phyloP scores from a whole-genome alignment of 345 rosid species.

The Tarenaya hassleriana region DNA sequence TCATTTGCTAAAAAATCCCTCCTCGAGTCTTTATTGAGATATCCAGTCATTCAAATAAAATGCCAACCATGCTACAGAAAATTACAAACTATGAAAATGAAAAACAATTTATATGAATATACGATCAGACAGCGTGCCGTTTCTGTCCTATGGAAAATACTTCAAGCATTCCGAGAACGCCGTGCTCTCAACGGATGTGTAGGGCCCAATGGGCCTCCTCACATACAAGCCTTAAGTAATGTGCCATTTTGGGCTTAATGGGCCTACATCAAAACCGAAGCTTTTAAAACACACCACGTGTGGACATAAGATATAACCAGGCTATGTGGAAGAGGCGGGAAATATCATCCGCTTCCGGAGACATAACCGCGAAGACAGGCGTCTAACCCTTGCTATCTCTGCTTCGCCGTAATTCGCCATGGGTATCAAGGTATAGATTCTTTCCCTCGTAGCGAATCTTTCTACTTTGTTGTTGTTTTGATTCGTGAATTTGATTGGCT shows the following conservation, averaged over 20 bases:
- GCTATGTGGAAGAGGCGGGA: constrained; percentile 23
- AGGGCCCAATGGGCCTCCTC: no score
- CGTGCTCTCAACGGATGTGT: no score
- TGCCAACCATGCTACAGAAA: no score
- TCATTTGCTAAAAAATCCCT: no score
- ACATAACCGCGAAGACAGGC: constrained; percentile 1
- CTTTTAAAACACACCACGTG: neutral
- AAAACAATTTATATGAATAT: neutral
- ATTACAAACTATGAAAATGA: neutral
- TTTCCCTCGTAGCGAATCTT: neutral
- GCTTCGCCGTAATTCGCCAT: constrained; percentile 18
- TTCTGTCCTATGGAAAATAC: no score
- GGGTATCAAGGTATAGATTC: constrained; percentile 29
- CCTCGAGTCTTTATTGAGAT: no score
- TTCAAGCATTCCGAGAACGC: no score
- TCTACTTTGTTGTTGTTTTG: neutral
- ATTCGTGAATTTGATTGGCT: constrained; percentile 17
- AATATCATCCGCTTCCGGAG: constrained; percentile 17
- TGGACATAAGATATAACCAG: neutral
- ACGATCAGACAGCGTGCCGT: no score
- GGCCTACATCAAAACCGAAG: neutral
- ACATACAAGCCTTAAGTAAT: no score
- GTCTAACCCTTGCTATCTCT: constrained; percentile 6
- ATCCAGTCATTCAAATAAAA: no score
- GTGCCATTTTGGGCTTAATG: neutral